Evolutionary conservation across 805 yeast genomes (phyloP).

Genomic region (Yarrowia sp.): DNA sequence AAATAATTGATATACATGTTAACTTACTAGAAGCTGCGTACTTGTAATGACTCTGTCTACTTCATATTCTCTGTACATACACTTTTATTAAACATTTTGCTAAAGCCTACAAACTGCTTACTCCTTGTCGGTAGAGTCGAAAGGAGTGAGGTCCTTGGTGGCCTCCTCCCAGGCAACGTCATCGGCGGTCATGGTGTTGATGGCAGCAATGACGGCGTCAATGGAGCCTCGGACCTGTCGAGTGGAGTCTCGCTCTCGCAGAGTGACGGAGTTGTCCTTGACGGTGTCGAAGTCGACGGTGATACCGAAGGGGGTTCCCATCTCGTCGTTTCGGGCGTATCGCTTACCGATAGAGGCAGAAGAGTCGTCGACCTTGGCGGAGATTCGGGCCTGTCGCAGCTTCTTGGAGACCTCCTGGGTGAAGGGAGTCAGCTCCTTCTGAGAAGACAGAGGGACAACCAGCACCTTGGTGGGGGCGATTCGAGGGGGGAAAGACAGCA

Average conservation of each 20-base stretch:
- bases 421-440: constrained; percentile 78
- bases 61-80: not conserved
- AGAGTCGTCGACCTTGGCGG: constrained; percentile 96
- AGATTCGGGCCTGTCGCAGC: constrained; percentile 81
- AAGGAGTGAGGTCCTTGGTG: constrained; percentile 71
- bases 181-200: constrained; percentile 74
- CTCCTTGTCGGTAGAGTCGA: constrained; percentile 54
- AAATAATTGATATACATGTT: constrained; percentile 51
- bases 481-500: constrained; percentile 88
- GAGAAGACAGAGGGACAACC: constrained; percentile 90
- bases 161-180: constrained; percentile 87
- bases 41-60: no score
- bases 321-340: constrained; percentile 96
- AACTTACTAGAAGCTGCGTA: no score
- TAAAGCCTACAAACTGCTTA: not conserved
- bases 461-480: constrained; percentile 98
- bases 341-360: constrained; percentile 98
- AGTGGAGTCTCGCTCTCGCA: constrained; percentile 97
- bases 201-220: constrained; percentile 71
- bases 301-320: constrained; percentile 98
- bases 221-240: constrained; percentile 93
- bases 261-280: constrained; percentile 84
- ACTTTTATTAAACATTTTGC: not conserved
- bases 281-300: constrained; percentile 95
- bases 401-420: constrained; percentile 70